Conservation (phyloP, 768 basidiomycete species). For the Lactifluus piperatus region DNA sequence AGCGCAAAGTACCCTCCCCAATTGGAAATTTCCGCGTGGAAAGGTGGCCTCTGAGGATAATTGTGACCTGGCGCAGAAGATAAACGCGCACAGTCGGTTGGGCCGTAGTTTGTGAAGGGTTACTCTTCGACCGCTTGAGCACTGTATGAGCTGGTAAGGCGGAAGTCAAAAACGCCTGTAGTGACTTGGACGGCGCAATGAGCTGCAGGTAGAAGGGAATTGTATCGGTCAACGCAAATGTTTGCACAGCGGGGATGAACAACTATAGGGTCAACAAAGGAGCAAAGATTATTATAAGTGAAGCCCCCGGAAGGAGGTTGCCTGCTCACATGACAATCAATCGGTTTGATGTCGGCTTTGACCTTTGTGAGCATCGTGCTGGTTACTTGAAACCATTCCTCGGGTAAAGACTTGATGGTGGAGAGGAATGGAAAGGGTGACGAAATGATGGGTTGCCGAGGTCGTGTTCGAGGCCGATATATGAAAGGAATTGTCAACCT, state of each 20-base stretch:
- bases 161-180: constrained; percentile 37
- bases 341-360: constrained; percentile 29
- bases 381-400: constrained; percentile 53
- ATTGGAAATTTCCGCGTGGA: constrained; percentile 34
- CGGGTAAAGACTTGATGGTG: constrained; percentile 51
- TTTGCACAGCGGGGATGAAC: constrained; percentile 48
- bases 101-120: not conserved
- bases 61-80: constrained; percentile 41
- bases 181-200: constrained; percentile 36
- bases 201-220: constrained; percentile 64
- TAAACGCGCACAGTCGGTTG: constrained; percentile 37
- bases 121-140: constrained; percentile 20
- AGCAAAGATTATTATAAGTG: not conserved
- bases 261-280: constrained; percentile 32
- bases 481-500: constrained; percentile 41
- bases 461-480: constrained; percentile 47
- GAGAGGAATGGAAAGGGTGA: constrained; percentile 41
- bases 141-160: constrained; percentile 5
- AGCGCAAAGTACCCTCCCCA: constrained; percentile 41
- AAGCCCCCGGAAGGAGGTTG: not conserved
- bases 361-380: constrained; percentile 35
- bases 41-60: constrained; percentile 30
- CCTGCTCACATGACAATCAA: constrained; percentile 43
- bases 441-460: constrained; percentile 43
- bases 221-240: constrained; percentile 44